Conservation (phyloP, 2,329 filamentous ascomycete genomes). For the Penicillium verrucosum region DNA sequence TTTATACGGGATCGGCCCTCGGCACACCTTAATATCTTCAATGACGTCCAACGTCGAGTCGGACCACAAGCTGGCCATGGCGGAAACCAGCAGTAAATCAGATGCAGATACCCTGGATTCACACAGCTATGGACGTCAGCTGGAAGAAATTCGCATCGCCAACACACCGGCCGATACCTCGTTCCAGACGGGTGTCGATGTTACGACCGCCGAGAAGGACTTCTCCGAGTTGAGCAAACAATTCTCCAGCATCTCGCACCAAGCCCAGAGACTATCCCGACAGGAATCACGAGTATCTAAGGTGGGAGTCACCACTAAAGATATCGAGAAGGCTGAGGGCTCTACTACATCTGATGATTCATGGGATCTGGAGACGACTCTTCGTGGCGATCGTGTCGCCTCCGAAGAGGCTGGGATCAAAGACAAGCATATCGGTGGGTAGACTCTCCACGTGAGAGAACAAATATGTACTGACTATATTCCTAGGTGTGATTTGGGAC, state of each 20-base stretch:
- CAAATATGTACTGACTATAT: neutral
- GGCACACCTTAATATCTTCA: neutral
- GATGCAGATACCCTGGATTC: constrained; percentile 27
- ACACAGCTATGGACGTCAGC: constrained; percentile 28
- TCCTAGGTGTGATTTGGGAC: constrained; percentile 70
- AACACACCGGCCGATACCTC: constrained; percentile 35
- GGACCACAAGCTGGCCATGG: constrained; percentile 20
- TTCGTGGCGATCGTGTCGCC: constrained; percentile 68
- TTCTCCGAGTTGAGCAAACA: constrained; percentile 41
- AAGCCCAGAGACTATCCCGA: constrained; percentile 36
- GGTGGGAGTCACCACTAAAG: constrained; percentile 31
- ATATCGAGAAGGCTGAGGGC: constrained; percentile 58
- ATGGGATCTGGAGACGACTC: constrained; percentile 72
- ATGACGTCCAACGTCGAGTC: constrained; percentile 2
- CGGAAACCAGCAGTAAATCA: constrained; percentile 22
- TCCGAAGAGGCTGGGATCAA: constrained; percentile 75
- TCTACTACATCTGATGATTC: constrained; percentile 49
- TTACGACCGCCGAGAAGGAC: constrained; percentile 47
- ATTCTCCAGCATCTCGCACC: constrained; percentile 38
- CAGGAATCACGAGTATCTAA: constrained; percentile 31
- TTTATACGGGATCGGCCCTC: neutral
- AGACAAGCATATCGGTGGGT: constrained; percentile 66
- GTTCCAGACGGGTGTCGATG: constrained; percentile 40
- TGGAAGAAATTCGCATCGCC: constrained; percentile 30
- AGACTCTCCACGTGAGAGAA: neutral